Conservation (phyloP, 345 rosid genomes). For the Salix purpurea region DNA sequence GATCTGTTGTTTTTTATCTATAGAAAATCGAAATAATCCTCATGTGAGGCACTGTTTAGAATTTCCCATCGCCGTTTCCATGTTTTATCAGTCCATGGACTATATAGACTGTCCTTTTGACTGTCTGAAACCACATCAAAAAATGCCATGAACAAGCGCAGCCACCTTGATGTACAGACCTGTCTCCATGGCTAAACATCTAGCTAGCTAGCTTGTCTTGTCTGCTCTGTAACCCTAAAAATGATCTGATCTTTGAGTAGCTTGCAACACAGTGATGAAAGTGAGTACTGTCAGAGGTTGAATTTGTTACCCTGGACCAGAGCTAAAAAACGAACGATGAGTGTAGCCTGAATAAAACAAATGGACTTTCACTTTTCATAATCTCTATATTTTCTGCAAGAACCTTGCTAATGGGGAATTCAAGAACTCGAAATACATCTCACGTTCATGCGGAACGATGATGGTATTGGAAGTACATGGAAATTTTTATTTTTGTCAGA, state of each 20-base stretch:
- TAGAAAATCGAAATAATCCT: conserved; percentile 12
- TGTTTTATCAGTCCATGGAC: conserved; percentile 5
- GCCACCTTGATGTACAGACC: not conserved
- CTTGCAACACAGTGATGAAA: not conserved
- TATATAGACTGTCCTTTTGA: conserved; percentile 24
- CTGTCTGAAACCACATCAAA: conserved; percentile 1
- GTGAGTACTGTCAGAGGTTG: not conserved
- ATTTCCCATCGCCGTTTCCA: not conserved
- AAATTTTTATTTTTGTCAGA: too few relatives aligned
- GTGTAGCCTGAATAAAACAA: not conserved
- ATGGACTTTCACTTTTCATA: not conserved
- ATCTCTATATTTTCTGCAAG: too few relatives aligned
- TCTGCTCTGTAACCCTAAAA: too few relatives aligned
- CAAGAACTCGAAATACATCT: too few relatives aligned
- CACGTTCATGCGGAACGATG: too few relatives aligned
- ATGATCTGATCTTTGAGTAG: too few relatives aligned
- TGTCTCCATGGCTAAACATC: not conserved
- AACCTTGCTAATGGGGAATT: too few relatives aligned
- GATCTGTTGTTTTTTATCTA: not conserved
- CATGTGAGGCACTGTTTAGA: not conserved
- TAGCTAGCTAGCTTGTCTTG: not conserved
- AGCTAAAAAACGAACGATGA: not conserved
- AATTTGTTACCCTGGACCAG: not conserved
- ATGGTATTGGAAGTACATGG: too few relatives aligned
- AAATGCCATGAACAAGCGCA: not conserved